Base-by-base conservation (phyloP, 176 grass and related monocot genomes). In the Phragmites australis region DNA sequence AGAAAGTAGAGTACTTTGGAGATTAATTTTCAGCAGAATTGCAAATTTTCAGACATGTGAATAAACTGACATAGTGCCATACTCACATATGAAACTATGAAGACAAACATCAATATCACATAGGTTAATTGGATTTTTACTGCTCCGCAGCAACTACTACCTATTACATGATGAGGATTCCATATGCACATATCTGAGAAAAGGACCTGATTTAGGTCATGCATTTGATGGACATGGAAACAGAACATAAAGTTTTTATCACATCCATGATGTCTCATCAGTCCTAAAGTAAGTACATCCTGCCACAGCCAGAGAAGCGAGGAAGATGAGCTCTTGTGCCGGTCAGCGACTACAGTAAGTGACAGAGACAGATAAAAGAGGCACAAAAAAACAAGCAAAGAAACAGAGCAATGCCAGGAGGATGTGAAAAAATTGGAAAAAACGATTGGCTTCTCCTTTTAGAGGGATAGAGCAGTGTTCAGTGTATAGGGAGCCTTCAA, bases 221-320 rank as follows among this genome's bases (percentile, higher is more conserved):
- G 26, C 76, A 62, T 13, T 84, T 1, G 11, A 39, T 81, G 44
- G 61, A 70, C 41, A 72, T 32, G 49, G 50, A 29, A 75, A 66
- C 51, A 72, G 5, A 26, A 72, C 59, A 47, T 41, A 68, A 62
- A 61, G 45, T 55, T 19, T 4, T 21, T 32, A 84, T 44, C 67
- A 60, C 0, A 23, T 0, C 1, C 14, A 74, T 75, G 75, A 83
- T 66, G 68, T 68, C 70, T 55, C 17, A 84, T 74, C 67, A 83
- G 67, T 73, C 50, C 74, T 79, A 65, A 32, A 66, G 72, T 65
- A 6, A 18, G 52, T 70, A 49, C 64, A 87, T 70, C 72, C 44
- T 70, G 44, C 72, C 25, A 68, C 63, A 46, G 55, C 37, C 65
- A 71, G n/a, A 46, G 43, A 68, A 68, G 59, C 29, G 31, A 78